phyloP scores from a whole-genome alignment of 1,284 basidiomycete genomes.

The Athelia sp. region DNA sequence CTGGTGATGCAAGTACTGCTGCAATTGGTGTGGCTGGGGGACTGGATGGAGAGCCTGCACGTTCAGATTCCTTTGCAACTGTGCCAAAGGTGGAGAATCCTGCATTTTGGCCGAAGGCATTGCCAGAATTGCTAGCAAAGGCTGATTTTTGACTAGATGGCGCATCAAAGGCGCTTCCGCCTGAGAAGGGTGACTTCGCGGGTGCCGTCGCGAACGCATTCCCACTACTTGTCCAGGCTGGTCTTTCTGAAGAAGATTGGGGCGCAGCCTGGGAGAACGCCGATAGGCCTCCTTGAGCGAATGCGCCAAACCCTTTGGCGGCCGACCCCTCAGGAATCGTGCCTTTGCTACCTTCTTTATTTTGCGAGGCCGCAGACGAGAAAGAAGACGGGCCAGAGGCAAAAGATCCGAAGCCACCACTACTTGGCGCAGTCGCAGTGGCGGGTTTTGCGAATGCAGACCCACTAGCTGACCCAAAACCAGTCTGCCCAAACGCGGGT shows the following conservation, averaged over 20 bases:
- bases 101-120: neutral
- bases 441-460: conserved; percentile 17
- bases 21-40: neutral
- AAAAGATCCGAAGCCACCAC: neutral
- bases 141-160: neutral
- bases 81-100: neutral
- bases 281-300: conserved; percentile 18
- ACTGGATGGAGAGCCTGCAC: neutral
- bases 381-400: conserved; percentile 5
- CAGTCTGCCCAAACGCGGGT: conserved; percentile 15
- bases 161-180: neutral
- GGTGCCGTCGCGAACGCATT: neutral
- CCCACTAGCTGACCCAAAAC: conserved; percentile 16
- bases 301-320: conserved; percentile 24
- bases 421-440: neutral
- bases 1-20: conserved; percentile 5
- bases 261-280: conserved; percentile 18
- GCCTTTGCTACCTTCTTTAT: neutral
- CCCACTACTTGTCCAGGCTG: neutral
- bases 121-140: neutral
- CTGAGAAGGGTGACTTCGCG: neutral
- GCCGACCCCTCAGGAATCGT: neutral
- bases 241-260: conserved; percentile 3
- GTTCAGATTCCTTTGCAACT: neutral
- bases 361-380: conserved; percentile 1